Evolutionary conservation across 495 filamentous ascomycete genomes (phyloP), one percentile per base, ranked within the genome.

Genomic region (Polyplosphaeria fusca): DNA sequence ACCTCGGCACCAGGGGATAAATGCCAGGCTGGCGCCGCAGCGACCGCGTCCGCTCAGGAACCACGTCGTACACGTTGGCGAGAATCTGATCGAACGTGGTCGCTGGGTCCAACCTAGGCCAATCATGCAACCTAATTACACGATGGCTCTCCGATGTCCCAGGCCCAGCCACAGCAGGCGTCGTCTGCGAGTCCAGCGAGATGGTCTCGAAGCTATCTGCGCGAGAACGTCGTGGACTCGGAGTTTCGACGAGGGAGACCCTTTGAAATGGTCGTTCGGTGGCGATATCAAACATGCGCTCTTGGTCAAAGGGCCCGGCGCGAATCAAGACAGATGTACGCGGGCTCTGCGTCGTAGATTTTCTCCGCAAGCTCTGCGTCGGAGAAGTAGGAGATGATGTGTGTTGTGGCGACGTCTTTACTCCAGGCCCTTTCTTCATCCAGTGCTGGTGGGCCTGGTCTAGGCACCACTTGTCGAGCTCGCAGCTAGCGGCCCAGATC

Each of bases 381-480:
- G 39, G 20, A 42, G 39, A 42, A 5, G 39, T 12, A 42, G 39
- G 18, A 42, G 39, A 20, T 5, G 18, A 42, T 5, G 11, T 12
- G 19, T 42, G 9, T 5, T 5, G 9, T 19, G 18, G 19, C 5
- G 19, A 20, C 9, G 39, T 5, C 9, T 42, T 42, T 35, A 7
- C 30, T 35, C 14, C 14, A 7, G 30, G 39, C 39, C 20, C 9
- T 11, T 42, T 12, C 18, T 12, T 5, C 20, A 5, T 42, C 9
- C 20, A 42, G 9, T 19, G 5, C 5, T 12, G 5, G 46, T n/a
- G n/a, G n/a, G n/a, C 24, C 4, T 32, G 25, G 24, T 19, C 30
- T 19, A 5, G 12, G 22, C 47, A 51, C 47, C 47, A 51, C 22
- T 38, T 22, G 14, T 41, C 13, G 35, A 51, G 35, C 5, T 51